Evolutionary conservation across 2,329 filamentous ascomycete genomes (phyloP).

Genomic region (Penicillium sp.): DNA sequence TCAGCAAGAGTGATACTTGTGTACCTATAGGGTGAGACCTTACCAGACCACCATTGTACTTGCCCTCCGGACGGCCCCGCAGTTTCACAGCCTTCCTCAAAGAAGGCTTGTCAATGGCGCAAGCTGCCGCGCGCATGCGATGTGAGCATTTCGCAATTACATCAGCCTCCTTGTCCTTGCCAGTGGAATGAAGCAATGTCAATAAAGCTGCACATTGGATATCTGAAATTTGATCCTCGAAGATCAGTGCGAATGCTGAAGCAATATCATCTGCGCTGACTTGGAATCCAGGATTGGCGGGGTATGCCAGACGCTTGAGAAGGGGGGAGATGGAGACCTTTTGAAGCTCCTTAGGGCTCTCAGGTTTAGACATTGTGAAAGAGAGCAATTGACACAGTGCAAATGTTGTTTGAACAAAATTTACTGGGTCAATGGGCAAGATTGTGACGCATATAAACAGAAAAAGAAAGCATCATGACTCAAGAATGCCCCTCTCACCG

Average conservation of each 20-base stretch:
- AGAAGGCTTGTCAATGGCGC: conserved; percentile 64
- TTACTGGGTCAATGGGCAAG: neutral
- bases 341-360: conserved; percentile 29
- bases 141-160: conserved; percentile 82
- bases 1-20: neutral
- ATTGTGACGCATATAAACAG: neutral
- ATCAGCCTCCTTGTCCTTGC: conserved; percentile 77
- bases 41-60: conserved; percentile 82
- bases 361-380: conserved; percentile 25
- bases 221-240: conserved; percentile 84
- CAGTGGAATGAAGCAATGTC: conserved; percentile 89
- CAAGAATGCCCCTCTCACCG: conserved; percentile 12
- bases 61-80: conserved; percentile 65
- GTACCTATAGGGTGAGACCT: neutral
- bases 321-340: conserved; percentile 49
- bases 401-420: neutral
- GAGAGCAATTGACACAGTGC: neutral
- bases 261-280: conserved; percentile 82
- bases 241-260: conserved; percentile 85
- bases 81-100: conserved; percentile 63
- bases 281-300: conserved; percentile 43
- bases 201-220: conserved; percentile 85
- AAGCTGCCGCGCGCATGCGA: conserved; percentile 79
- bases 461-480: neutral
- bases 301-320: conserved; percentile 48